Evolutionary conservation across 1,139 yeast species (phyloP), one percentile per base, ranked within the genome.

Genomic region (Sugiyamaella neomexicana): DNA sequence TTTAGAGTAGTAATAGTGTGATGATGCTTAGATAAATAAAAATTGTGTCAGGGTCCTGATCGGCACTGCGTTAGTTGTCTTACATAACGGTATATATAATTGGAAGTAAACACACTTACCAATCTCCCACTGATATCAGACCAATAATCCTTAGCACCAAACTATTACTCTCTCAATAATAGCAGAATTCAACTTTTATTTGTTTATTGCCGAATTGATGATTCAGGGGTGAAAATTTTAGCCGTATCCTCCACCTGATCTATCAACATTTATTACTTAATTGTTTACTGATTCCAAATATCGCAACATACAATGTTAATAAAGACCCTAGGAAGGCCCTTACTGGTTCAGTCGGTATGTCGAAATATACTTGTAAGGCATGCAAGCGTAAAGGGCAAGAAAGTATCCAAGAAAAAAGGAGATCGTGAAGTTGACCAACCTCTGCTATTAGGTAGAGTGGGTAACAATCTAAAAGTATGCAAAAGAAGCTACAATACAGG

Each of bases 391-490:
- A 47, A 47, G 17, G 25, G 29, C 10, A 47, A 47, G 17, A 47
- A 38, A 40, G 32, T 38, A 12, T 39, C 40, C 6, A 52, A 52
- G 42, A 52, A 44, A 15, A 46, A 25, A n/a, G 45, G 38, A 2
- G 54, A 50, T 2, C 27, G 20, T 1, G 43, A 25, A 13, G 27
- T 4, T 5, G 45, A 41, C 23, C 45, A 41, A n/a, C 37, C 53
- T 9, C 15, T 50, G 8, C 46, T 50, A 8, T 55, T 63, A 5
- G 67, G 68, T 2, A 53, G 68, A 36, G 64, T 65, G 4, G 60
- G 73, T 27, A 71, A 71, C 76, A 91, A 90, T 75, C 80, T 91
- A 72, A 91, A 90, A 74, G 67, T 69, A 49, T 97, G 89, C 9
- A 20, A 12, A 12, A n/a, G 49, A 36, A 15, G 31, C 23, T 7